These are phyloP conservation scores for Aureoboletus auriporus DNA, from an alignment of 768 basidiomycete genomes.

Conservation along the genomic window DNA sequence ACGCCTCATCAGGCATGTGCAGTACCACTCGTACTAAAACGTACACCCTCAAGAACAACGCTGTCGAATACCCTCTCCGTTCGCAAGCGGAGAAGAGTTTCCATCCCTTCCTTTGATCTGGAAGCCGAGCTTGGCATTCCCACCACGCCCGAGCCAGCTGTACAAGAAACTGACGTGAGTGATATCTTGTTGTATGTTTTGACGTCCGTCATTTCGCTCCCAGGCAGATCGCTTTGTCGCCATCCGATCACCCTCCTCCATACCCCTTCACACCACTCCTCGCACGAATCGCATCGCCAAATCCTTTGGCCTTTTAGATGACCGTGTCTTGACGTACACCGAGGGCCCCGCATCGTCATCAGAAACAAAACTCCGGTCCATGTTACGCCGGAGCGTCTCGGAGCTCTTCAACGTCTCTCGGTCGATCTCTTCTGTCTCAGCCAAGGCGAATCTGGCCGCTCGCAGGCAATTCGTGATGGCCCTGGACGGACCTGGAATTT, in stretches of 20 bases:
- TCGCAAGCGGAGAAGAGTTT: constrained; percentile 40
- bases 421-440: constrained; percentile 40
- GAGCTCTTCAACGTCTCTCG: constrained; percentile 42
- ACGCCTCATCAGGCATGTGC: constrained; percentile 25
- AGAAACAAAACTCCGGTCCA: constrained; percentile 40
- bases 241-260: constrained; percentile 41
- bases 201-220: not conserved
- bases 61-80: constrained; percentile 38
- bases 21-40: constrained; percentile 30
- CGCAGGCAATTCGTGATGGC: constrained; percentile 53
- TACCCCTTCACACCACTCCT: constrained; percentile 61
- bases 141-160: constrained; percentile 10
- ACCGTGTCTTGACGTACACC: constrained; percentile 50
- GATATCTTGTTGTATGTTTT: not conserved
- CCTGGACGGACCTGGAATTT: constrained; percentile 63
- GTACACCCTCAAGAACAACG: constrained; percentile 34
- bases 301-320: constrained; percentile 55
- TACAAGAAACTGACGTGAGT: constrained; percentile 30
- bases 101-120: constrained; percentile 37
- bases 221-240: constrained; percentile 64
- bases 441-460: constrained; percentile 52
- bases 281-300: constrained; percentile 65
- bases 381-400: constrained; percentile 50
- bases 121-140: constrained; percentile 29
- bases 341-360: constrained; percentile 34